A percentile compares a stretch with the other conserved stretches of the same genome.
Conservation (phyloP, 345 rosid species). For the Hibiscus trionum region DNA sequence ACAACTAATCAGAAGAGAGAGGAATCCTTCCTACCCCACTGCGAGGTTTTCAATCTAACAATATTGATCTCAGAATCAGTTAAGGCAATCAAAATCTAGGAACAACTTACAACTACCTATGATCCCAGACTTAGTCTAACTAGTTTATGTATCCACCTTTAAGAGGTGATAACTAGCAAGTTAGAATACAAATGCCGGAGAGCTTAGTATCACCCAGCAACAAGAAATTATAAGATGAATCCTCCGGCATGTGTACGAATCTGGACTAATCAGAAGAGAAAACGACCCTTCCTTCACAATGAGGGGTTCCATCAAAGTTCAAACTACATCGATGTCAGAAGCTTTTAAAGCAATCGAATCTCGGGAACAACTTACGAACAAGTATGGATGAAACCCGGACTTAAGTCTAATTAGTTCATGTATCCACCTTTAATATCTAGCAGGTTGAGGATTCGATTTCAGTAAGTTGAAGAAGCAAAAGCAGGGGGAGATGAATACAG, state of each 20-base stretch:
- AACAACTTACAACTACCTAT: background rate
- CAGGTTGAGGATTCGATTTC: background rate
- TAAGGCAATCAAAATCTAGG: conserved; percentile 4
- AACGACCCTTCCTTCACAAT: background rate
- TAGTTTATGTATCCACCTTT: background rate
- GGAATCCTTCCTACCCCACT: background rate
- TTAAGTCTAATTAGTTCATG: background rate
- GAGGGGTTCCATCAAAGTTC: background rate
- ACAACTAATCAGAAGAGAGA: background rate
- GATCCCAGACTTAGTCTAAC: background rate
- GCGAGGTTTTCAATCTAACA: background rate
- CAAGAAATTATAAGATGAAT: background rate
- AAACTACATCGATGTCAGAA: background rate
- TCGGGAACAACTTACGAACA: background rate
- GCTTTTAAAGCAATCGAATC: background rate
- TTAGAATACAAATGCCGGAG: background rate
- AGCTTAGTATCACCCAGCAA: background rate
- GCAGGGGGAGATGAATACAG: background rate
- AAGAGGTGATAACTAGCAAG: background rate
- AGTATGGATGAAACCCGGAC: background rate
- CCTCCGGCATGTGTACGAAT: background rate
- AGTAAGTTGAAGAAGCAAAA: too few relatives aligned
- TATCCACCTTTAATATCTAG: background rate
- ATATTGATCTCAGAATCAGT: background rate
- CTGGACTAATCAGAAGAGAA: background rate